These are phyloP conservation scores for Hypsizygus marmoreus DNA, from an alignment of 768 basidiomycete genomes.

Conservation along the genomic window DNA sequence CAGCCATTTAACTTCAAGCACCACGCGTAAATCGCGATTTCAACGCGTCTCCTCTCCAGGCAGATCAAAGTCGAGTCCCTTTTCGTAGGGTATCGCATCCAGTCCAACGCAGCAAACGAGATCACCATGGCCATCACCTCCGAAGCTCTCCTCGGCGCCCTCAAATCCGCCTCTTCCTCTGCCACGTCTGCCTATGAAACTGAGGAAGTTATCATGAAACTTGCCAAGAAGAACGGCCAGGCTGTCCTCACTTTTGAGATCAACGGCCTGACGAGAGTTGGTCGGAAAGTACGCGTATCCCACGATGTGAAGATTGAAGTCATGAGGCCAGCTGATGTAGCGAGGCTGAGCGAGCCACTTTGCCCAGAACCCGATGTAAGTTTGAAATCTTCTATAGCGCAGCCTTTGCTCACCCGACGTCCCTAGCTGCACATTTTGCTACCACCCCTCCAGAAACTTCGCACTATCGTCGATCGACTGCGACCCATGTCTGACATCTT, in stretches of 20 bases:
- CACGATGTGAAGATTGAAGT: slow-evolving; percentile 87
- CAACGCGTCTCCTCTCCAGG: slow-evolving; percentile 30
- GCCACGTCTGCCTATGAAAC: slow-evolving; percentile 48
- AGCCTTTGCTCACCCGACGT: neutral
- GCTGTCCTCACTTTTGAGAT: slow-evolving; percentile 82
- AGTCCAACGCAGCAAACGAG: slow-evolving; percentile 82
- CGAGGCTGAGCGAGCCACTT: slow-evolving; percentile 72
- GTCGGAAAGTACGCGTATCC: slow-evolving; percentile 61
- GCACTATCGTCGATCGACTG: slow-evolving; percentile 79
- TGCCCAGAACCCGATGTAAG: slow-evolving; percentile 86
- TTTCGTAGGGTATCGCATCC: slow-evolving; percentile 79
- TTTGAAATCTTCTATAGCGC: slow-evolving; percentile 6
- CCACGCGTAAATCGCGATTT: neutral
- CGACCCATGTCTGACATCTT: slow-evolving; percentile 70
- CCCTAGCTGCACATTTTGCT: slow-evolving; percentile 74
- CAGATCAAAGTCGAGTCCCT: slow-evolving; percentile 68
- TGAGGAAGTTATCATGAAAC: slow-evolving; percentile 76
- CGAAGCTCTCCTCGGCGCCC: slow-evolving; percentile 73
- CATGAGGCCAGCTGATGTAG: slow-evolving; percentile 73
- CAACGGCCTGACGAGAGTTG: slow-evolving; percentile 60
- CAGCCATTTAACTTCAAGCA: neutral
- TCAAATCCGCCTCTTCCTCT: slow-evolving; percentile 63
- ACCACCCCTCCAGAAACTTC: slow-evolving; percentile 72
- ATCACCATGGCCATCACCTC: slow-evolving; percentile 75
- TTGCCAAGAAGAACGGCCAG: slow-evolving; percentile 83